Conservation (phyloP, 495 filamentous ascomycete genomes). For the Rostrohypoxylon terebratum region DNA sequence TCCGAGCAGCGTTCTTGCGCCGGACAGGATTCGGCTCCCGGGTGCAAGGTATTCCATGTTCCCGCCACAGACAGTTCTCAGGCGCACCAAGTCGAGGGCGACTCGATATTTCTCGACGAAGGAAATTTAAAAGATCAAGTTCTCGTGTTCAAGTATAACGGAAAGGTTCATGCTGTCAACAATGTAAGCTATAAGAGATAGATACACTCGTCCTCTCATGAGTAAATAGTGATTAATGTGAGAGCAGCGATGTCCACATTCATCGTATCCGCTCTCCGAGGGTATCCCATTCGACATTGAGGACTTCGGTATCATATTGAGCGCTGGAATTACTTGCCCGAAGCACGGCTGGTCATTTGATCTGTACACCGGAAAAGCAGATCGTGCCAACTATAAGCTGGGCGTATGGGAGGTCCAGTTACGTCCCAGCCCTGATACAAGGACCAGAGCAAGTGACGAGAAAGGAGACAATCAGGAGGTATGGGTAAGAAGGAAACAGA, state of each 20-base stretch:
- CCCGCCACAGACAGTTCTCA: constrained; percentile 57
- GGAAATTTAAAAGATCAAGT: constrained; percentile 66
- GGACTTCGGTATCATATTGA: constrained; percentile 66
- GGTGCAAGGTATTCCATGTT: constrained; percentile 68
- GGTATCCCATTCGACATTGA: constrained; percentile 71
- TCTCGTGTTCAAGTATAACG: constrained; percentile 67
- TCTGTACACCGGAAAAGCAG: constrained; percentile 64
- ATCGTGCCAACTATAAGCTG: constrained; percentile 68
- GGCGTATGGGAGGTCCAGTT: constrained; percentile 70
- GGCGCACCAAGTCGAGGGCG: constrained; percentile 55
- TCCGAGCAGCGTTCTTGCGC: constrained; percentile 45
- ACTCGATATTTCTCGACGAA: constrained; percentile 37
- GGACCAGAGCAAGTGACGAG: constrained; percentile 16
- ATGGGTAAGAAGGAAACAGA: constrained; percentile 64
- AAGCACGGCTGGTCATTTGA: constrained; percentile 74
- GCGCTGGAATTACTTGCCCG: constrained; percentile 67
- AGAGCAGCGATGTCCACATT: constrained; percentile 69
- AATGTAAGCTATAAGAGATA: constrained; percentile 60
- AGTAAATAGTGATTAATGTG: constrained; percentile 33
- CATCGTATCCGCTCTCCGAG: constrained; percentile 66
- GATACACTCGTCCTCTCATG: constrained; percentile 1
- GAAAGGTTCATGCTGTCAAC: constrained; percentile 69
- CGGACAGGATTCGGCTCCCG: constrained; percentile 47
- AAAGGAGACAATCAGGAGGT: constrained; percentile 61
- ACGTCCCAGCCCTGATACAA: constrained; percentile 50